Base-by-base conservation (phyloP, 768 basidiomycete species). In the Termitomyces sp. region DNA sequence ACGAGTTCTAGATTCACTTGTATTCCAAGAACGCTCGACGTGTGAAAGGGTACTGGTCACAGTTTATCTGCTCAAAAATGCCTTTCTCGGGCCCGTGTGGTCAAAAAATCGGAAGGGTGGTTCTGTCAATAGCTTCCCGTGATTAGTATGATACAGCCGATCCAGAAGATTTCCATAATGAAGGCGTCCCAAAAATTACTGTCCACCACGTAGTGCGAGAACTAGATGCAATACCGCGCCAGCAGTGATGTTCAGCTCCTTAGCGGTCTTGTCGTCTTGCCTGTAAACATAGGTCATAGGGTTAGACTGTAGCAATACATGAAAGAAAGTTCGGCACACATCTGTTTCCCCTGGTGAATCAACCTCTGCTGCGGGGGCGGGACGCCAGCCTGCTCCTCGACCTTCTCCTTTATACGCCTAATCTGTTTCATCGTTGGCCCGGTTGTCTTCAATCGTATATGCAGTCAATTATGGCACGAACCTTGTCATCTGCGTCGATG, bases 371-470 rank as follows among this genome's bases (percentile, higher is more conserved):
- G 96, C 44, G 80, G 91, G 60, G 96, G 96, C 24, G 96, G 96
- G 42, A 98, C 96, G 62, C 96, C 96, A 6, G 94, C 94, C 75
- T 98, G 95, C 77, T 98, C 95, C 72, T 98, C 96, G 9, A 98
- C 93, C 72, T 92, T 91, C 81, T 96, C 94, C 78, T 98, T 98
- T 75, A 98, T 94, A 64, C 91, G 85, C 47, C 85, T 79, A 67
- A 97, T 92, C 96, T 98, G 69, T 29, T 41, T 26, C 37, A 56
- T 51, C 54, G 42, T 44, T 24, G 20, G n/a, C 15, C 15, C 4
- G 37, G 22, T 57, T 26, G 37, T 44, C 6, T 13, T 37, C 15
- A 12, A 39, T 29, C 15, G 8, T 29, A 24, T 50, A 20, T 46
- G 41, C 29, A 29, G 51, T 54, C 29, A n/a, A 36, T 1, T 22